Evolutionary conservation across 2,329 filamentous ascomycete species (phyloP), one percentile per base, ranked within the genome.

Genomic region (Helotiales sp.): DNA sequence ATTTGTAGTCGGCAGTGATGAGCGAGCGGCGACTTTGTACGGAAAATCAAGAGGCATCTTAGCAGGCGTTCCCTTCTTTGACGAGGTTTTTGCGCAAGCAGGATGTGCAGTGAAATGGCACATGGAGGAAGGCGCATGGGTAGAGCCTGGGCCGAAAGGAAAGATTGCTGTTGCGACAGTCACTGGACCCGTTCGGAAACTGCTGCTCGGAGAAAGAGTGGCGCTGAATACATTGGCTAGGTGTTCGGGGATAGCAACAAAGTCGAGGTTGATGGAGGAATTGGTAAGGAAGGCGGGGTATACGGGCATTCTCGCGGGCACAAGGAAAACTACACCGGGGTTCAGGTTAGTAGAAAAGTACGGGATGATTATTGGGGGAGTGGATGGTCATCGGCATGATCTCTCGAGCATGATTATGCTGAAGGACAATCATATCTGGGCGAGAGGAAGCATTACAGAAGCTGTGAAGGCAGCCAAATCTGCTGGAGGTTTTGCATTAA

Each of bases 401-500:
- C 79, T 99, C 56, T 90, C 86, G 72, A 84, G 88, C 63, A 98
- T 99, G 95, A 93, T 93, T 56, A 99, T 99, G 95, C 81, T 99
- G 64, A 99, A 99, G 79, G 95, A 99, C 76, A 99, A 99, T 75
- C 95, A 99, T 75, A 88, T 99, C 57, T 97, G 93, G 89, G 91
- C 91, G 62, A 88, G 89, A 54, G 88, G 88, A 25, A 90, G 89
- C 71, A 98, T 99, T 73, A 86, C 89, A 1, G 85, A 89, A 22
- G 95, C 95, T 5, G 93, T 99, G 24, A 79, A 79, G 38, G 91
- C 93, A 2, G 95, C 95, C 24, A 91, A 91, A 72, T 81, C 86
- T 10, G 91, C 88, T 0, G 93, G 87, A 8, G 95, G 95, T 0
- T 99, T 98, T 75, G 86, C 90, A 38, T 81, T 96, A 58, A 99